Evolutionary conservation across 257 asterid genomes (phyloP), one percentile per base, ranked within the genome.

Genomic region (Fraxinus excelsior): DNA sequence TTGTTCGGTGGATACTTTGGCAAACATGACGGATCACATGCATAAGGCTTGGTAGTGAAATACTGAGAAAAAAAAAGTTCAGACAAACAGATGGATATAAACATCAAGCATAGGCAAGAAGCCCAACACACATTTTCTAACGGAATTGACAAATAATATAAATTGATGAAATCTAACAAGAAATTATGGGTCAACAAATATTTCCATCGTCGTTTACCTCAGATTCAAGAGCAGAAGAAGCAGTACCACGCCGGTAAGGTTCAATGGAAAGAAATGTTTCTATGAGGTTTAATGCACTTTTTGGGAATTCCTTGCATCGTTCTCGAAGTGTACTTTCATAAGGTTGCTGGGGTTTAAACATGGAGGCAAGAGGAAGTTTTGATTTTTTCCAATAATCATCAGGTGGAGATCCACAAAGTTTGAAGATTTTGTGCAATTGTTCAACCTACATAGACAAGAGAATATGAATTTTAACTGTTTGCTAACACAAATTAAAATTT

Each of bases 321-420:
- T 96, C 96, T 56, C 88, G 81, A 12, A 93, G 91, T 2, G 91
- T 84, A 80, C 95, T 88, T 28, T 91, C 92, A 31, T 93, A 93
- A 7, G 94, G 96, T 25, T 91, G 92, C 74, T 93, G 96, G 14
- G 97, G 99, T 77, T 93, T 96, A 68, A 93, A 96, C 96, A 96
- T 90, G 18, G 89, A 37, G 44, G 98, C 96, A 26, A 91, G 87
- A 35, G 98, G 97, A 78, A 95, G 96, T 29, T 78, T 84, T 13
- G 90, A 91, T 67, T 66, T 88, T 72, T 80, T 91, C 97, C 98
- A 95, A 67, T 93, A 92, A 23, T 92, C 99, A 29, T 93, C 98
- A 0, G 90, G 74, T 1, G 98, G 97, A 7, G 99, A 80, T 14
- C 97, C 99, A 37, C 97, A 91, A 3, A 94, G 90, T 77, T 90